phyloP scores from a whole-genome alignment of 768 basidiomycete genomes.

The Termitomyces sp. region DNA sequence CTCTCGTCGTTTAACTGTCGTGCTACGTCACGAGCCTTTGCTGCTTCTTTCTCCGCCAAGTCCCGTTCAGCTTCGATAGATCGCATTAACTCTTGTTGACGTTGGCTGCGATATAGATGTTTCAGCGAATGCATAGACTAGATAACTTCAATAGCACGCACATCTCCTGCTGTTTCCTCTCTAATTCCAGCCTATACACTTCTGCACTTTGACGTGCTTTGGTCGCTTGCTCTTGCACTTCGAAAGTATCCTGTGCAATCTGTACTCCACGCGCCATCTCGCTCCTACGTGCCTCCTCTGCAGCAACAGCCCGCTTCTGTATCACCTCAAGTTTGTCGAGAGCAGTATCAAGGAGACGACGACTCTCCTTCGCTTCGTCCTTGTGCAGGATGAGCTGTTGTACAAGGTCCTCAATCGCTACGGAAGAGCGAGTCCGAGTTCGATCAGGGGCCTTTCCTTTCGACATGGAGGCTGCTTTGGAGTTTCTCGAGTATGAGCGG shows the following conservation, averaged over 20 bases:
- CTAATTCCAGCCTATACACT: conserved; percentile 19
- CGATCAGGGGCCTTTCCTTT: conserved; percentile 11
- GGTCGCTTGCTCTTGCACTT: conserved; percentile 20
- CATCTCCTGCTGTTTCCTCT: conserved; percentile 22
- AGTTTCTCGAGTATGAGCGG: background rate
- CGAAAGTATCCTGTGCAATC: conserved; percentile 20
- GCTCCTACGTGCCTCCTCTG: conserved; percentile 9
- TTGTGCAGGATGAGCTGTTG: conserved; percentile 20
- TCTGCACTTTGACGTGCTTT: conserved; percentile 21
- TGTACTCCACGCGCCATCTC: conserved; percentile 20
- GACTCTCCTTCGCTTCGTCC: conserved; percentile 20
- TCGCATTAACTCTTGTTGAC: conserved; percentile 18
- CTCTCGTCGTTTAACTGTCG: conserved; percentile 52
- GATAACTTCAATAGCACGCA: conserved; percentile 5
- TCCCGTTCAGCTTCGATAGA: conserved; percentile 25
- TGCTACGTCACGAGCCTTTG: conserved; percentile 42
- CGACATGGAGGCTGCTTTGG: conserved; percentile 1
- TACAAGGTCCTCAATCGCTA: conserved; percentile 20
- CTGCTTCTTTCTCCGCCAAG: conserved; percentile 25
- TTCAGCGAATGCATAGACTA: background rate
- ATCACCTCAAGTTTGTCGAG: conserved; percentile 19
- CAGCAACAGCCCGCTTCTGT: conserved; percentile 10
- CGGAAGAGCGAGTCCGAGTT: conserved; percentile 19
- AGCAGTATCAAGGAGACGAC: conserved; percentile 21
- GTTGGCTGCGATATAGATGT: conserved; percentile 11